Evolutionary conservation across 345 rosid genomes (phyloP).

Genomic region (Boechera retrofracta): DNA sequence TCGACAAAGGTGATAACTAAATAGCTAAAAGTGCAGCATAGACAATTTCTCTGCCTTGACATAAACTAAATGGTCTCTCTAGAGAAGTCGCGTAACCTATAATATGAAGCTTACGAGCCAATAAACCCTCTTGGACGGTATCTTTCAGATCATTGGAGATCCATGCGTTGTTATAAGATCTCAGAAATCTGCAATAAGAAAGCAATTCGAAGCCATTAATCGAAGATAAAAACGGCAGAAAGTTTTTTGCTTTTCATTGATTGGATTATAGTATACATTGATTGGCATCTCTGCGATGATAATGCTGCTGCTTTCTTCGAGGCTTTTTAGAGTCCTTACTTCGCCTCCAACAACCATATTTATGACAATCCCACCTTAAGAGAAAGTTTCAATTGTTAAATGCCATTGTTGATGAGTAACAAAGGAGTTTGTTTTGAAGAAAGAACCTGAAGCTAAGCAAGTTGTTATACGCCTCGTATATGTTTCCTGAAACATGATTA

Average conservation of each 20-base stretch:
- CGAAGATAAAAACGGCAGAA: conserved; percentile 4
- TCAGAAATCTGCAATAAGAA: conserved; percentile 75
- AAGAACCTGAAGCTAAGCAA: conserved; percentile 85
- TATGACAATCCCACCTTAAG: conserved; percentile 86
- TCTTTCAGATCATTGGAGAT: conserved; percentile 8
- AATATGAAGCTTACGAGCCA: conserved; percentile 2
- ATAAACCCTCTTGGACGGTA: not conserved
- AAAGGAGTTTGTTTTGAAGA: not conserved
- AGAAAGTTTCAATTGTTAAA: conserved; percentile 8
- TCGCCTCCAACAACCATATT: conserved; percentile 96
- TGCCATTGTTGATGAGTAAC: conserved; percentile 25
- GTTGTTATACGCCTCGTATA: conserved; percentile 73
- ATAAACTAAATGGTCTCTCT: conserved; percentile 5
- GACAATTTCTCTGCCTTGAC: not conserved
- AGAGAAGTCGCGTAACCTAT: not conserved
- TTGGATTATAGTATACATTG: conserved; percentile 51
- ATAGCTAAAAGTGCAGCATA: not conserved
- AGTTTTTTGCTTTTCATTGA: not conserved
- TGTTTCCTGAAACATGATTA: conserved; percentile 65
- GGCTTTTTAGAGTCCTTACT: conserved; percentile 74
- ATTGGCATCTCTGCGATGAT: conserved; percentile 92
- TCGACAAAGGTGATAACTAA: not conserved
- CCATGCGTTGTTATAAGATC: conserved; percentile 57
- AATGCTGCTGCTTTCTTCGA: conserved; percentile 75
- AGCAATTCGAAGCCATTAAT: conserved; percentile 23